Percentiles rank a stretch among this genome's conserved stretches.
phyloP scores from a whole-genome alignment of 352 stramenopile genomes.

The Globisporangium takayamanum region DNA sequence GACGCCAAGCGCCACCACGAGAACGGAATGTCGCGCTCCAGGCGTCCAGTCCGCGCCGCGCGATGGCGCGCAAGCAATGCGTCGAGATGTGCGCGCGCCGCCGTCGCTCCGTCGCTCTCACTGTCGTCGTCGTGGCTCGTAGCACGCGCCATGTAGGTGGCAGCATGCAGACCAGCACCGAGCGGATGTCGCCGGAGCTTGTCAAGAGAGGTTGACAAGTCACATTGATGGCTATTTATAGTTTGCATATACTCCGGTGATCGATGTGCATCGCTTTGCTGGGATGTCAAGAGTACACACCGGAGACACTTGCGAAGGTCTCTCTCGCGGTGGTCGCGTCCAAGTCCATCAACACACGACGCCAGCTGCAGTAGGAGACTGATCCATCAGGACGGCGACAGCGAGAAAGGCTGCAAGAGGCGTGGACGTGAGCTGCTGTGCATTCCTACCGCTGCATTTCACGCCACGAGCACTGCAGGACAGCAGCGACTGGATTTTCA shows the following conservation, averaged over 20 bases:
- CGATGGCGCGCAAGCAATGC: constrained; percentile 3
- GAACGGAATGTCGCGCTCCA: constrained; percentile 12
- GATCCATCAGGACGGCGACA: too few species aligned
- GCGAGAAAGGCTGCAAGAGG: background rate
- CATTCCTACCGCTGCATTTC: background rate
- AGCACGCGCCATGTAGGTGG: too few species aligned
- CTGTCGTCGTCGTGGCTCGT: too few species aligned
- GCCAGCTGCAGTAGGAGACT: too few species aligned
- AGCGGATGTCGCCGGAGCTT: too few species aligned
- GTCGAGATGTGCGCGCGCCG: background rate
- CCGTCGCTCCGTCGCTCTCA: background rate
- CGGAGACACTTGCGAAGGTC: background rate
- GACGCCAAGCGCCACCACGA: constrained; percentile 4
- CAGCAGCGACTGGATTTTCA: background rate
- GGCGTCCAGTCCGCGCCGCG: background rate
- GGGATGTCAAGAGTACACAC: background rate
- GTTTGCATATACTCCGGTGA: too few species aligned
- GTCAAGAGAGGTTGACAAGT: too few species aligned
- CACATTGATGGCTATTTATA: too few species aligned
- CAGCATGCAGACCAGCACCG: too few species aligned
- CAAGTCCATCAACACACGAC: too few species aligned
- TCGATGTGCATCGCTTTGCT: too few species aligned
- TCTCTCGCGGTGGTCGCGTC: background rate
- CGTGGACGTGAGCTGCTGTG: background rate
- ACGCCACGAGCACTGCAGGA: too few species aligned